phyloP scores from a whole-genome alignment of 148 eudicot species.

The Pharnaceum exiguum region DNA sequence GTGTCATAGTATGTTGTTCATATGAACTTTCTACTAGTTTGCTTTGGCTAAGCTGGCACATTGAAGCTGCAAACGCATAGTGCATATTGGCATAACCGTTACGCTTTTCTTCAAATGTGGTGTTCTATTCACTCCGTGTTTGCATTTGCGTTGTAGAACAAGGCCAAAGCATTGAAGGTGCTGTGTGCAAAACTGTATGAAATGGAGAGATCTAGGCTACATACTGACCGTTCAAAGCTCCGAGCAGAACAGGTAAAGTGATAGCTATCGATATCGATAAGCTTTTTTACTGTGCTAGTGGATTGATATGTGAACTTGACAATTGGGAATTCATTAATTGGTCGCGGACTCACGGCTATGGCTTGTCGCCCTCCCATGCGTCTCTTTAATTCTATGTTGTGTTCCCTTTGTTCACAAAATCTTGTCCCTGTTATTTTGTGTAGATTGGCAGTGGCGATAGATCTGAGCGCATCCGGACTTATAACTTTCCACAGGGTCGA shows the following conservation, averaged over 20 bases:
- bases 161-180: slow-evolving; percentile 86
- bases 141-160: slow-evolving; percentile 50
- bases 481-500: slow-evolving; percentile 95
- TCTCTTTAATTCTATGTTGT: background rate
- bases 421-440: background rate
- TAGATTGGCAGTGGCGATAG: slow-evolving; percentile 97
- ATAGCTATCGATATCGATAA: background rate
- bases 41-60: background rate
- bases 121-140: background rate
- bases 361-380: background rate
- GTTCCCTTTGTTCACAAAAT: background rate
- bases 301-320: background rate
- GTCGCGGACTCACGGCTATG: no score
- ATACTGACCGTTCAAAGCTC: slow-evolving; percentile 60
- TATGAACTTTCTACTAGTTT: background rate
- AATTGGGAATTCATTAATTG: no score
- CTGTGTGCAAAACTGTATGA: slow-evolving; percentile 86
- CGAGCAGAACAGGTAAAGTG: slow-evolving; percentile 69
- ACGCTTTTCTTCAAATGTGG: background rate
- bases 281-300: no score
- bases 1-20: background rate
- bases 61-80: background rate
- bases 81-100: slow-evolving; percentile 4
- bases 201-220: slow-evolving; percentile 66
- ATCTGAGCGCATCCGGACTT: slow-evolving; percentile 96